Evolutionary conservation across 2,329 filamentous ascomycete species (phyloP), one percentile per base, ranked within the genome.

Genomic region (Rhynchosporium agropyri): DNA sequence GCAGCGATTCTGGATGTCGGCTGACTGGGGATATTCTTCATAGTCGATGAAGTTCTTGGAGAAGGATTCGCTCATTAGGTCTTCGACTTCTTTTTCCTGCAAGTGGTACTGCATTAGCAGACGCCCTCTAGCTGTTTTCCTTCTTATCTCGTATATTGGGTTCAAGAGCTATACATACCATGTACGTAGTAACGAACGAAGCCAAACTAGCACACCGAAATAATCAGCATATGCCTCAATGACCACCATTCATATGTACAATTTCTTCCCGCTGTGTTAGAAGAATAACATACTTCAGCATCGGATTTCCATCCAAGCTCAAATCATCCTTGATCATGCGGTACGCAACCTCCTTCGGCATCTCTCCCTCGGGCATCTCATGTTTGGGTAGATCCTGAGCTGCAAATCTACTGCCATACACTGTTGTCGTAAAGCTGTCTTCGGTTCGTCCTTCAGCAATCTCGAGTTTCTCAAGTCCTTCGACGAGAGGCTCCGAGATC

Each of bases 31-130:
- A 73, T 93, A 93, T 76, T 92, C 89, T 74, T 93, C 90, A 75
- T 92, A 93, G 75, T 93, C 90, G 77, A 93, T 93, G 76, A 97
- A 97, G 83, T 98, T 98, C 78, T 97, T 97, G 76, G 90, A 87
- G 76, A 97, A 92, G 59, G 90, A 86, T 68, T 97, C 92, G 68
- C 88, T 81, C 94, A 98, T 98, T 77, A 97, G 90, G 78, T 96
- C 92, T 79, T 97, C 93, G 26, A 89, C 93, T 77, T 97, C 94
- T 51, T 97, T 91, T 80, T 97, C 93, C 89, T 91, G 70, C 51
- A 20, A 2, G 20, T 8, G 36, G 12, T 28, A 4, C 31, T 40
- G 20, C 26, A 20, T 63, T 49, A 42, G 53, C 13, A 28, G 3
- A 46, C 28, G n/a, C 15, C 15, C 26, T 38, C 13, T 4, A 9